These are phyloP conservation scores for Pleurotus ostreatus DNA, from an alignment of 768 basidiomycete genomes.

Conservation along the genomic window DNA sequence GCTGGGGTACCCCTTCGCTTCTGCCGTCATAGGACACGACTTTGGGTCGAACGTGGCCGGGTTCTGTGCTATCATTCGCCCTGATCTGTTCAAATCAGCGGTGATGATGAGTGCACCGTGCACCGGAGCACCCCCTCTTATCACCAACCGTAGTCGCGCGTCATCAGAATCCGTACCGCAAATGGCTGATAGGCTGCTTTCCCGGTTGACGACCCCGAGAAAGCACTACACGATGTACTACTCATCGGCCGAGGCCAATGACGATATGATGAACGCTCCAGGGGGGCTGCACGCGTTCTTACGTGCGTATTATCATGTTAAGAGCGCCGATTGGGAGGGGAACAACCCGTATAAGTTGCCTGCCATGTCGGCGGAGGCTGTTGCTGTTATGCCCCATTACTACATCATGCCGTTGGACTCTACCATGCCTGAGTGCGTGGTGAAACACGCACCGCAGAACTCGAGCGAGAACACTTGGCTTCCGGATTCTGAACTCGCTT, in stretches of 20 bases:
- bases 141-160: conserved; percentile 9
- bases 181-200: conserved; percentile 24
- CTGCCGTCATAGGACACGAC: conserved; percentile 59
- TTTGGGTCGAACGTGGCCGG: conserved; percentile 53
- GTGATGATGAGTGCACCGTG: conserved; percentile 62
- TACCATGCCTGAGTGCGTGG: conserved; percentile 49
- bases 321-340: conserved; percentile 49
- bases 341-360: conserved; percentile 38
- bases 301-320: conserved; percentile 54
- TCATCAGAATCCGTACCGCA: conserved; percentile 12
- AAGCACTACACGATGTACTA: conserved; percentile 58
- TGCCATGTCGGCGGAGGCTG: conserved; percentile 23
- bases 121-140: conserved; percentile 36
- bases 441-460: conserved; percentile 27
- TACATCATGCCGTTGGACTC: conserved; percentile 56
- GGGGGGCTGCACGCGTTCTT: conserved; percentile 44
- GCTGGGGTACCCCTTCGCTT: conserved; percentile 42
- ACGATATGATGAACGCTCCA: conserved; percentile 38
- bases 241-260: conserved; percentile 40
- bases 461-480: conserved; percentile 38
- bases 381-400: conserved; percentile 49
- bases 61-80: conserved; percentile 48
- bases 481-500: conserved; percentile 39
- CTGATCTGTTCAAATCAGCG: conserved; percentile 51
- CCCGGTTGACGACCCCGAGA: conserved; percentile 41